phyloP scores from a whole-genome alignment of 2,329 filamentous ascomycete species.

The Chaetomium olivaceum region DNA sequence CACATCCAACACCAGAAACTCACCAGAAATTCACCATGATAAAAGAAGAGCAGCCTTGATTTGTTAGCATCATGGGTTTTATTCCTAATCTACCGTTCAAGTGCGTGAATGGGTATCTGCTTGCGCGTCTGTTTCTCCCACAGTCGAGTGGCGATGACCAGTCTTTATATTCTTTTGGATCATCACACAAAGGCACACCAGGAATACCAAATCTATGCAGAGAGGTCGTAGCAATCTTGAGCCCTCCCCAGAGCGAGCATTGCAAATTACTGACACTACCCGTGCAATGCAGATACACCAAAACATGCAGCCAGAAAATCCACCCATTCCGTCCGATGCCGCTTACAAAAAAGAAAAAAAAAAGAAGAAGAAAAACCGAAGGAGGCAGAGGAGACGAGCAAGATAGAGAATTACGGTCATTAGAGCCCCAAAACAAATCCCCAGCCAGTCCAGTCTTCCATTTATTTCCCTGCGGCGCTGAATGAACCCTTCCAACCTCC shows the following conservation, averaged over 20 bases:
- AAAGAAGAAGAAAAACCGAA: too few species aligned
- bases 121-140: too few species aligned
- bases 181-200: neutral
- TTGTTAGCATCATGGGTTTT: neutral
- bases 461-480: neutral
- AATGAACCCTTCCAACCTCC: neutral
- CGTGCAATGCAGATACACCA: slow-evolving; percentile 21
- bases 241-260: neutral
- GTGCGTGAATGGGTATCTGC: neutral
- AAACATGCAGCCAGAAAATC: slow-evolving; percentile 21
- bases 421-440: neutral
- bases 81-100: neutral
- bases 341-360: neutral
- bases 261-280: neutral
- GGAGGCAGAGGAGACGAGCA: neutral
- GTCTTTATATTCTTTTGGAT: too few species aligned
- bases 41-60: neutral
- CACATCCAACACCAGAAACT: too few species aligned
- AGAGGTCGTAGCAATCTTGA: neutral
- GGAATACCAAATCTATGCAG: neutral
- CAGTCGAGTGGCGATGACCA: too few species aligned
- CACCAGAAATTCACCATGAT: neutral
- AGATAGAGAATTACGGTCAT: neutral
- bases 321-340: neutral
- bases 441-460: neutral